phyloP scores from a whole-genome alignment of 2,329 filamentous ascomycete genomes.

The Apiospora pterosperma region DNA sequence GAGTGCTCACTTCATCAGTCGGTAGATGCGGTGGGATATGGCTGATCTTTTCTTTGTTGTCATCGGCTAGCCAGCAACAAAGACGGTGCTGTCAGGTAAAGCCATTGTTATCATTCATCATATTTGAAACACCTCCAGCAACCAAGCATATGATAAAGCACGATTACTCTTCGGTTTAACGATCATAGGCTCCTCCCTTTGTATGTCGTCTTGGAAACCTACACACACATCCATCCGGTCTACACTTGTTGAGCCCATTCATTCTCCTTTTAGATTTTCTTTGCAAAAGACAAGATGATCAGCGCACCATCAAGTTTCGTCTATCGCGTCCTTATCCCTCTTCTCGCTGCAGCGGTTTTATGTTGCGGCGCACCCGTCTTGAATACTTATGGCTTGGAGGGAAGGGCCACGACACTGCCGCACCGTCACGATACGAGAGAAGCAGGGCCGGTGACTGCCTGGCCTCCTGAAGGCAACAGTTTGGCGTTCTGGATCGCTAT shows the following conservation, averaged over 20 bases:
- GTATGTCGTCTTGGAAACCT: not conserved
- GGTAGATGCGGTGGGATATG: not conserved
- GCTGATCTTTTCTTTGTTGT: not conserved
- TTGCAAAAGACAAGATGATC: not conserved
- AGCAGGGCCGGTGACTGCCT: not conserved
- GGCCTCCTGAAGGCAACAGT: slow-evolving; percentile 3
- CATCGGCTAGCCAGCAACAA: not conserved
- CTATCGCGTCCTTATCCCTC: not conserved
- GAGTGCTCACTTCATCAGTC: not conserved
- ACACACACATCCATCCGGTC: not conserved
- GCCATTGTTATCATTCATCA: not conserved
- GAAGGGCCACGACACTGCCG: not conserved
- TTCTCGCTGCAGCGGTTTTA: not conserved
- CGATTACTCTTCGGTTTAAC: not conserved
- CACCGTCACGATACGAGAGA: not conserved
- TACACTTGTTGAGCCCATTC: not conserved
- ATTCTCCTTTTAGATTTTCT: not conserved
- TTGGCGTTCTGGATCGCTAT: slow-evolving; percentile 8
- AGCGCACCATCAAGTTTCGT: not conserved
- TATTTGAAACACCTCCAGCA: not conserved
- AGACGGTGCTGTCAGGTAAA: not conserved
- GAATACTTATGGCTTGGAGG: too few species aligned
- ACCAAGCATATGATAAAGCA: not conserved
- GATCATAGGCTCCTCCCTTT: not conserved
- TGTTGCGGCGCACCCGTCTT: not conserved